Percentiles rank a stretch among this genome's conserved stretches.
phyloP scores from a whole-genome alignment of 139 green algal species.

The Auxenochlorella pyrenoidosa region DNA sequence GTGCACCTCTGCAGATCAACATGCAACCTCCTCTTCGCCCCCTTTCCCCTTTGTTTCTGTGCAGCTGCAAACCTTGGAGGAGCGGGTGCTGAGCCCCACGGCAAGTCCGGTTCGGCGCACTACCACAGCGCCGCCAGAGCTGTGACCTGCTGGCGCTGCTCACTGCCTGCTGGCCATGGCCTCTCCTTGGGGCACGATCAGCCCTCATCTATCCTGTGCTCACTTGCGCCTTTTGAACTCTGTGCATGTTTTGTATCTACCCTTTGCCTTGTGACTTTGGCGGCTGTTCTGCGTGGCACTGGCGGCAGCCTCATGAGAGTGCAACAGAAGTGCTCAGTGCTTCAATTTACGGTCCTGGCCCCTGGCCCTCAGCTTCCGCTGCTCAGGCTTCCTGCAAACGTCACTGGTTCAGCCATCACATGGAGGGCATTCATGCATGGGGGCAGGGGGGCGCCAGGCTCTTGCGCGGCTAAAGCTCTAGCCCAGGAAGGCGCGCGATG shows the following conservation, averaged over 20 bases:
- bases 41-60: background rate
- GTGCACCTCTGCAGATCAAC: background rate
- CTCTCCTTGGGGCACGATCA: too few species aligned
- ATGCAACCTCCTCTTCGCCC: background rate
- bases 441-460: too few species aligned
- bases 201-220: background rate
- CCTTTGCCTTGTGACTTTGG: background rate
- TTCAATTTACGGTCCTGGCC: too few species aligned
- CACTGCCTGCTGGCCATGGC: background rate
- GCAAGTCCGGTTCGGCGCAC: slow-evolving; percentile 10
- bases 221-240: too few species aligned
- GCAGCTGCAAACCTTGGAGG: slow-evolving; percentile 31
- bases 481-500: slow-evolving; percentile 40
- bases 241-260: background rate
- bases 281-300: too few species aligned
- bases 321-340: too few species aligned
- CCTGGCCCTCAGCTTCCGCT: background rate
- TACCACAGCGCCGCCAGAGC: background rate
- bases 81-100: slow-evolving; percentile 16
- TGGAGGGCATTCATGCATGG: background rate
- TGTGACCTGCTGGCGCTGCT: background rate
- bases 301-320: too few species aligned
- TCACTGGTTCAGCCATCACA: background rate
- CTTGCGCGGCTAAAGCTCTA: too few species aligned
- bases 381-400: background rate